Conservation (phyloP, 2,329 filamentous ascomycete genomes). For the Apiospora hydei region DNA sequence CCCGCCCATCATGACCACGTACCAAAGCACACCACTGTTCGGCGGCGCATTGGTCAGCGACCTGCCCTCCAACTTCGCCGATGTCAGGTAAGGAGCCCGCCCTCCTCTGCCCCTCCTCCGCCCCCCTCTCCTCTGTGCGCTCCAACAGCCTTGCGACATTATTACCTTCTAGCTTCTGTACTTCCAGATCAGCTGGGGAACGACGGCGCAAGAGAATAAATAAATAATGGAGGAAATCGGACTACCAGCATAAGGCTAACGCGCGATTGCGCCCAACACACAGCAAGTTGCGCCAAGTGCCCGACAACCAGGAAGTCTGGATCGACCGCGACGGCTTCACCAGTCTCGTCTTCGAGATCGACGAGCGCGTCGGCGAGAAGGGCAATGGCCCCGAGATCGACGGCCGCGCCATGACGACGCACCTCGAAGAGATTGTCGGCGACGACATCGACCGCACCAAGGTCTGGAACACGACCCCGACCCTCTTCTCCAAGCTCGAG, state of each 20-base stretch:
- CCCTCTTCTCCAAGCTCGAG: conserved; percentile 63
- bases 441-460: conserved; percentile 69
- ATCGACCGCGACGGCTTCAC: conserved; percentile 85
- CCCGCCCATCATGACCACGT: conserved; percentile 44
- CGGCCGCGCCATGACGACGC: conserved; percentile 72
- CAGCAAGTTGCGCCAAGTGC: conserved; percentile 77
- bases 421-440: conserved; percentile 74
- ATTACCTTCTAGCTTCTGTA: too few species aligned
- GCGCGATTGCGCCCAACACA: conserved; percentile 5
- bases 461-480: conserved; percentile 71
- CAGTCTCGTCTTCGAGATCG: conserved; percentile 89
- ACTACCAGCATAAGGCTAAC: not conserved
- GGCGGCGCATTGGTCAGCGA: conserved; percentile 76
- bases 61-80: conserved; percentile 71
- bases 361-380: conserved; percentile 73
- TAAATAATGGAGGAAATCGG: not conserved
- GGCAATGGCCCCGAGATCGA: conserved; percentile 66
- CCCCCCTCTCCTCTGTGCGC: not conserved
- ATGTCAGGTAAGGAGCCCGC: conserved; percentile 68
- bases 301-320: conserved; percentile 91
- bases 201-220: not conserved
- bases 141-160: conserved; percentile 28
- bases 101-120: conserved; percentile 13
- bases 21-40: conserved; percentile 68
- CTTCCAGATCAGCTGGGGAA: not conserved